Conservation (phyloP, 805 yeast genomes). For the Blastobotrys muscicola region DNA sequence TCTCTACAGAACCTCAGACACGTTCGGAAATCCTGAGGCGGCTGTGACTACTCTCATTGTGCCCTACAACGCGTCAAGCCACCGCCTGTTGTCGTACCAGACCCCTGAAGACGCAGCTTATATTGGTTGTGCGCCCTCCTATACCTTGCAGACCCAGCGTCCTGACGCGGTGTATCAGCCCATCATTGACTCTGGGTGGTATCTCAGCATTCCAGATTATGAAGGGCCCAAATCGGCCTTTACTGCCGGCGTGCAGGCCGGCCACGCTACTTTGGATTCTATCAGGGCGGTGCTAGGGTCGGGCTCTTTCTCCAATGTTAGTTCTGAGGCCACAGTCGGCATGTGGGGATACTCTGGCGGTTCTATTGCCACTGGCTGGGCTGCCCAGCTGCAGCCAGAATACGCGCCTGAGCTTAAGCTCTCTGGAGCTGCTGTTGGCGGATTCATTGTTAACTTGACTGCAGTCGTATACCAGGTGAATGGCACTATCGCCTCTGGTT, state of each 20-base stretch:
- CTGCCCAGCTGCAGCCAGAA: conserved; percentile 19
- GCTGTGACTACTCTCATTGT: conserved; percentile 21
- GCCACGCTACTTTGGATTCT: conserved; percentile 21
- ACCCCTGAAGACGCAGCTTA: conserved; percentile 18
- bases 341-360: conserved; percentile 75
- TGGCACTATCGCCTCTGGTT: conserved; percentile 15
- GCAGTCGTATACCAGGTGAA: conserved; percentile 13
- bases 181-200: conserved; percentile 15
- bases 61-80: conserved; percentile 8
- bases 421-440: conserved; percentile 23
- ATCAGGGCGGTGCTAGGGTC: conserved; percentile 17
- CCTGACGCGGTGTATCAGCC: conserved; percentile 5
- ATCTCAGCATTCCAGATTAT: conserved; percentile 20
- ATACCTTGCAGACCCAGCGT: conserved; percentile 10
- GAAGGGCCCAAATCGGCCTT: conserved; percentile 25
- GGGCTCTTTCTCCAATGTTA: conserved; percentile 27
- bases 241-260: conserved; percentile 21
- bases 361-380: conserved; percentile 61
- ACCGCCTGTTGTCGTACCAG: conserved; percentile 18
- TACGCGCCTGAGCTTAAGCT: conserved; percentile 21
- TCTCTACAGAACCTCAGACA: conserved; percentile 19
- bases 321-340: conserved; percentile 41
- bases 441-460: conserved; percentile 16
- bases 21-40: conserved; percentile 20
- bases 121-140: conserved; percentile 21